Evolutionary conservation across 768 basidiomycete genomes (phyloP).

Genomic region (Tephrocybe sp.): DNA sequence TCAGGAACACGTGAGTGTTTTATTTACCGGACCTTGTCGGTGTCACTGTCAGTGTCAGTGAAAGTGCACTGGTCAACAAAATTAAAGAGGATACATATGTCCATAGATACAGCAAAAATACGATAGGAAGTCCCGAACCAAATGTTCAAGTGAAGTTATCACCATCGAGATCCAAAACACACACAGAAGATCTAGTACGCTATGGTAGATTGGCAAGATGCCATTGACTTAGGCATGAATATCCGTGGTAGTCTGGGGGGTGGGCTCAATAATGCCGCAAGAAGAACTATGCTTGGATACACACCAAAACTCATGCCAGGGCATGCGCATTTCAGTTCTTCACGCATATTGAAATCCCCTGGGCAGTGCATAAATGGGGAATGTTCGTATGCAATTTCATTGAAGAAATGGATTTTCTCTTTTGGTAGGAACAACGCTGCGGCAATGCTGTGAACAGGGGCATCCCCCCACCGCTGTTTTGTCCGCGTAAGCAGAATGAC

Average conservation of each 20-base stretch:
- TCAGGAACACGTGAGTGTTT: no score
- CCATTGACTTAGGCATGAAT: conserved; percentile 1
- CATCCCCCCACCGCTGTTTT: conserved; percentile 73
- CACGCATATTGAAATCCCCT: conserved; percentile 33
- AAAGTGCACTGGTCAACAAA: no score
- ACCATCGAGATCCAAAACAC: no score
- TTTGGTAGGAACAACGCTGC: conserved; percentile 67
- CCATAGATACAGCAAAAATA: no score
- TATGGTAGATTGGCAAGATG: neutral
- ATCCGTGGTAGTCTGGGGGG: neutral
- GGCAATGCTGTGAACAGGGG: conserved; percentile 80
- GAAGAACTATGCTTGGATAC: conserved; percentile 5
- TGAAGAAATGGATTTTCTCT: conserved; percentile 75
- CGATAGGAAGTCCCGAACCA: no score
- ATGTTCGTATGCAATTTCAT: conserved; percentile 79
- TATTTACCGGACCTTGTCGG: no score
- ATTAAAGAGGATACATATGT: no score
- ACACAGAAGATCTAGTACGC: no score
- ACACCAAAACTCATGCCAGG: conserved; percentile 58
- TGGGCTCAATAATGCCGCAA: neutral
- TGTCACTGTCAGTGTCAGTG: no score
- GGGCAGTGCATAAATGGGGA: conserved; percentile 73
- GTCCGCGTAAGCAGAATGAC: no score
- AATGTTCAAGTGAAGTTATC: no score
- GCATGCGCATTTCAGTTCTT: conserved; percentile 60